These are phyloP conservation scores for Lyophyllum shimeji DNA, from an alignment of 768 basidiomycete species.

Conservation along the genomic window DNA sequence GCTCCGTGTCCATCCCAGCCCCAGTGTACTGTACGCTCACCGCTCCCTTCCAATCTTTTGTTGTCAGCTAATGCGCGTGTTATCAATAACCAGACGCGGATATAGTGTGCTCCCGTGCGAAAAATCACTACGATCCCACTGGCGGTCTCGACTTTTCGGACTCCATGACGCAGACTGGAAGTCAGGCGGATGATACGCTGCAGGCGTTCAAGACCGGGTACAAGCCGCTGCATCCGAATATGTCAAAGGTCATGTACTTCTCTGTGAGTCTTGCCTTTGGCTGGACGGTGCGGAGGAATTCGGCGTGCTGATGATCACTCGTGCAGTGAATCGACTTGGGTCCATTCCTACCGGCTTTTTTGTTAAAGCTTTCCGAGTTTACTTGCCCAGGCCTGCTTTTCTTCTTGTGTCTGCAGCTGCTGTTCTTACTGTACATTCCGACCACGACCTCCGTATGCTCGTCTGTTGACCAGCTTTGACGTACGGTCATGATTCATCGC, in stretches of 20 bases:
- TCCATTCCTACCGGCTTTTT: too few species aligned
- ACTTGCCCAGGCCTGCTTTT: too few species aligned
- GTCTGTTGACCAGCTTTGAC: too few species aligned
- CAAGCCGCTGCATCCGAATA: conserved; percentile 37
- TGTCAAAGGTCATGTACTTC: conserved; percentile 40
- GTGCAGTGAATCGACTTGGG: not conserved
- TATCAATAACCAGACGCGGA: conserved; percentile 62
- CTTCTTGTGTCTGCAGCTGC: too few species aligned
- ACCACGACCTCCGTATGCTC: too few species aligned
- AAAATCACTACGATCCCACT: conserved; percentile 62
- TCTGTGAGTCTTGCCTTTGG: conserved; percentile 27
- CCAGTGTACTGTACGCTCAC: conserved; percentile 73
- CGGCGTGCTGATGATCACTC: not conserved
- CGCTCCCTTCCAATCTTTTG: not conserved
- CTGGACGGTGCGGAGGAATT: not conserved
- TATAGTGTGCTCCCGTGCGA: conserved; percentile 66
- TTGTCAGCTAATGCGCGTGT: not conserved
- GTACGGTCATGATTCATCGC: too few species aligned
- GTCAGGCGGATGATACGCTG: conserved; percentile 33
- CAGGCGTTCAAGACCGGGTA: conserved; percentile 52
- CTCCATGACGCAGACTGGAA: conserved; percentile 34
- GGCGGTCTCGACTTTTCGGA: conserved; percentile 42
- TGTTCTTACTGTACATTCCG: too few species aligned
- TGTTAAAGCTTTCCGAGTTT: too few species aligned
- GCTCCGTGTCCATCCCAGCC: conserved; percentile 83